Evolutionary conservation across 2,329 filamentous ascomycete genomes (phyloP).

Genomic region (Aspergillus melleus): DNA sequence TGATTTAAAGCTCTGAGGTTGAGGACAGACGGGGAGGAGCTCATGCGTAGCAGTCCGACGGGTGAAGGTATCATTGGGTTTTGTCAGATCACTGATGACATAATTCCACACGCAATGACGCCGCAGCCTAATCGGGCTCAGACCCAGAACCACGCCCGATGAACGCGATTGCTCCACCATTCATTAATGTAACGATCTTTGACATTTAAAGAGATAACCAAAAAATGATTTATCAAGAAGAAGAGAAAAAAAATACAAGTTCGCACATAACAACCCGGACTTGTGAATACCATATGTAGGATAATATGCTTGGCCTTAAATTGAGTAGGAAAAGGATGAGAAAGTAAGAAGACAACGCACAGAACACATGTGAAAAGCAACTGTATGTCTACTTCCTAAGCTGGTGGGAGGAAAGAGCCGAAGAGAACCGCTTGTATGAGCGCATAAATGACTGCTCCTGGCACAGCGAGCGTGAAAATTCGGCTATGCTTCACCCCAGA

Average conservation of each 20-base stretch:
- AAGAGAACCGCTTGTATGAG: conserved; percentile 80
- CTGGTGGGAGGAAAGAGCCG: conserved; percentile 87
- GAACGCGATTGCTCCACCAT: neutral
- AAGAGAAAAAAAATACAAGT: neutral
- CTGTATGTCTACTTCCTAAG: conserved; percentile 46
- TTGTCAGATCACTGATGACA: conserved; percentile 27
- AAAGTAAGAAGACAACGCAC: neutral
- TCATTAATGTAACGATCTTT: neutral
- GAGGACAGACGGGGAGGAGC: conserved; percentile 14
- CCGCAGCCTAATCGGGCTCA: conserved; percentile 20
- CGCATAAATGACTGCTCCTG: conserved; percentile 78
- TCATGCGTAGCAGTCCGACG: conserved; percentile 17
- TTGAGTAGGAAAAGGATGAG: neutral
- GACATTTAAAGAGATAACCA: neutral
- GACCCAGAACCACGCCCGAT: conserved; percentile 1
- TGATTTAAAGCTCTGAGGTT: conserved; percentile 10
- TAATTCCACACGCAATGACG: conserved; percentile 27
- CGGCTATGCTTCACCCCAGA: conserved; percentile 21
- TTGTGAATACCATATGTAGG: neutral
- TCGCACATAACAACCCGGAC: neutral
- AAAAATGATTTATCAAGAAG: neutral
- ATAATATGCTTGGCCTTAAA: neutral
- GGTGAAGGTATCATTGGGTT: conserved; percentile 18
- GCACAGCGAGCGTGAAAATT: conserved; percentile 46
- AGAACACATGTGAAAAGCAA: neutral